Conservation (phyloP, 768 basidiomycete species). For the Xanthoconium purpureum region DNA sequence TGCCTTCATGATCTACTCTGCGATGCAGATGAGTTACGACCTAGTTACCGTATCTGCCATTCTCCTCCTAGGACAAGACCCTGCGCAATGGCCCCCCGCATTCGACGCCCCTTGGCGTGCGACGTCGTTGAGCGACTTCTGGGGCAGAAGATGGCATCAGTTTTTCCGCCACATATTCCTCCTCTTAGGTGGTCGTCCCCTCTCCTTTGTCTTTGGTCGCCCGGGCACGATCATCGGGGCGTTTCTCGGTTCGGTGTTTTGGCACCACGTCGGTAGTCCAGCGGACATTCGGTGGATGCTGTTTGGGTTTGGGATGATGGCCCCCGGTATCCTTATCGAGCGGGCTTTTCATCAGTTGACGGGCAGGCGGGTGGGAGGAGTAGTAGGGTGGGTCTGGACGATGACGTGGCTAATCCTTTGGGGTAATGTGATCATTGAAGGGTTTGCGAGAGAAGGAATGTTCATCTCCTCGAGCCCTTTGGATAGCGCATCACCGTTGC, state of each 20-base stretch:
- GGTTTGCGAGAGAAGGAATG: no score
- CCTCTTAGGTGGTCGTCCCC: background rate
- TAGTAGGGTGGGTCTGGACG: background rate
- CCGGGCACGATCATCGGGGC: background rate
- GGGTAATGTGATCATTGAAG: background rate
- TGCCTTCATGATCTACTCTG: background rate
- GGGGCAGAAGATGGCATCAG: background rate
- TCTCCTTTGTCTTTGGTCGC: background rate
- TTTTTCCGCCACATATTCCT: background rate
- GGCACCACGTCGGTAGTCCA: background rate
- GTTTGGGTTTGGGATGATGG: conserved; percentile 4
- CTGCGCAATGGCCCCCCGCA: background rate
- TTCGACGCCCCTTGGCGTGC: background rate
- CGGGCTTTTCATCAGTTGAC: background rate
- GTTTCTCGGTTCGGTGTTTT: background rate
- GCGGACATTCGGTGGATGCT: background rate
- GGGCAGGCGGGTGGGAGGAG: background rate
- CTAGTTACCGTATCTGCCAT: background rate
- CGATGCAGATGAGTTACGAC: background rate
- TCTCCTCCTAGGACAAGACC: background rate
- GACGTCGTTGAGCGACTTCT: background rate
- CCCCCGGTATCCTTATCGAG: background rate
- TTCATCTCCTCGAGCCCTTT: no score
- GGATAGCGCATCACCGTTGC: no score
- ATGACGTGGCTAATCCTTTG: background rate